A percentile compares a stretch with the other conserved stretches of the same genome.
These are phyloP conservation scores for Nakazawaea holstii DNA, from an alignment of 805 yeast genomes.

Conservation along the genomic window DNA sequence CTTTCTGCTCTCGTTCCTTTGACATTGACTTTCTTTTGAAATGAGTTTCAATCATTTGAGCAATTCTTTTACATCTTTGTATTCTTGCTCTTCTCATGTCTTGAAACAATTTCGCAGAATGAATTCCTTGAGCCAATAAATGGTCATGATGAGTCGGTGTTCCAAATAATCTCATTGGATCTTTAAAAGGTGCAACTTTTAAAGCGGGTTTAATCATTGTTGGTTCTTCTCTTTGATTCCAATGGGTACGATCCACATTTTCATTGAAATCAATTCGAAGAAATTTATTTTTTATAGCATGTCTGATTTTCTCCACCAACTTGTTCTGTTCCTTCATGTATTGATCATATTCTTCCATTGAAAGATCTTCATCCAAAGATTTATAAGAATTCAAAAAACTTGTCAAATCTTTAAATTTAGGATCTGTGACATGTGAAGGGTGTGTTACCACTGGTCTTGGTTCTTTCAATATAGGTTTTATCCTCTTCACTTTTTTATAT, in stretches of 20 bases:
- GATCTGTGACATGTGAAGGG: slow-evolving; percentile 49
- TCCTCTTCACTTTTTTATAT: slow-evolving; percentile 8
- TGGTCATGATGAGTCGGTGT: slow-evolving; percentile 62
- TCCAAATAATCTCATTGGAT: slow-evolving; percentile 34
- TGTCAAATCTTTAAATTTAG: slow-evolving; percentile 36
- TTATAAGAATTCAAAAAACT: slow-evolving; percentile 50
- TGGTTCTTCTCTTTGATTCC: slow-evolving; percentile 33
- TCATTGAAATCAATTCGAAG: slow-evolving; percentile 39
- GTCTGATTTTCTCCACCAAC: slow-evolving; percentile 36
- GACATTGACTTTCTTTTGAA: slow-evolving; percentile 85
- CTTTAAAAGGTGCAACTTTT: slow-evolving; percentile 29
- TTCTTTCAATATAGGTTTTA: slow-evolving; percentile 28
- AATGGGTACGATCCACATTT: slow-evolving; percentile 40
- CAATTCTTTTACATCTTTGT: slow-evolving; percentile 64
- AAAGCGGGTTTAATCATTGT: slow-evolving; percentile 30
- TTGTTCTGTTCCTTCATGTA: slow-evolving; percentile 48
- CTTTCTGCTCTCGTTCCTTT: slow-evolving; percentile 73
- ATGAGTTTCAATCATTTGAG: slow-evolving; percentile 80
- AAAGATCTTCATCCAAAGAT: slow-evolving; percentile 56
- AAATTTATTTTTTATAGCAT: slow-evolving; percentile 39
- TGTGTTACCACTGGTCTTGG: slow-evolving; percentile 51
- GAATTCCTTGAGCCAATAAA: slow-evolving; percentile 68
- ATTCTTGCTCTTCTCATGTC: slow-evolving; percentile 61
- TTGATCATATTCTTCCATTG: slow-evolving; percentile 54
- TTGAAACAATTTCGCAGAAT: slow-evolving; percentile 63